These are phyloP conservation scores for Citrus glauca DNA, from an alignment of 345 rosid species.

Conservation along the genomic window DNA sequence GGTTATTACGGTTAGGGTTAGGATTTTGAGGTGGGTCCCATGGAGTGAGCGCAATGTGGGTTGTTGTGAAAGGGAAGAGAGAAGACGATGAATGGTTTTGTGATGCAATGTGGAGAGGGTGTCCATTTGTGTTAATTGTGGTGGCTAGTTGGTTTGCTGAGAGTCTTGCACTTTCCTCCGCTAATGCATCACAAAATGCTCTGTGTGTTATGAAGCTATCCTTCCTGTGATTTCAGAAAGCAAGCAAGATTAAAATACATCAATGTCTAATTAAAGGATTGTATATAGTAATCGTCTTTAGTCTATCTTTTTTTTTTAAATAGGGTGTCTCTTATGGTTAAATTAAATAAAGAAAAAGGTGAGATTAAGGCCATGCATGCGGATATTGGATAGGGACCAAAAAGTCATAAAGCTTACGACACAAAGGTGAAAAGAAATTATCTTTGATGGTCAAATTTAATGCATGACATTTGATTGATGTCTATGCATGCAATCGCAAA, in stretches of 20 bases:
- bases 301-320: neutral
- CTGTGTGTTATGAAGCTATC: slow-evolving; percentile 95
- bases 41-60: slow-evolving; percentile 23
- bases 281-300: neutral
- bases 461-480: slow-evolving; percentile 22
- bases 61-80: slow-evolving; percentile 29
- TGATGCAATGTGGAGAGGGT: slow-evolving; percentile 15
- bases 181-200: slow-evolving; percentile 90
- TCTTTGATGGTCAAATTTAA: slow-evolving; percentile 34
- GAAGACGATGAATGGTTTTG: slow-evolving; percentile 17
- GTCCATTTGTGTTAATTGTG: slow-evolving; percentile 15
- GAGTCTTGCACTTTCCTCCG: slow-evolving; percentile 82
- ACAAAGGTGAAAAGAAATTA: slow-evolving; percentile 14
- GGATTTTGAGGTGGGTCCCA: slow-evolving; percentile 45
- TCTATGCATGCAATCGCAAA: slow-evolving; percentile 27
- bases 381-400: slow-evolving; percentile 15
- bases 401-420: slow-evolving; percentile 26
- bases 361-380: slow-evolving; percentile 23
- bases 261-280: neutral
- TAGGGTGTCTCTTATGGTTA: neutral
- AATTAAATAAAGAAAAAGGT: slow-evolving; percentile 9
- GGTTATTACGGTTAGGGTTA: slow-evolving; percentile 23
- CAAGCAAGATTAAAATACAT: neutral
- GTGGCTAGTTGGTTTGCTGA: slow-evolving; percentile 38
- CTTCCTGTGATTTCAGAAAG: slow-evolving; percentile 49